Evolutionary conservation across 1,284 basidiomycete species (phyloP).

Genomic region (Pterula multifida): DNA sequence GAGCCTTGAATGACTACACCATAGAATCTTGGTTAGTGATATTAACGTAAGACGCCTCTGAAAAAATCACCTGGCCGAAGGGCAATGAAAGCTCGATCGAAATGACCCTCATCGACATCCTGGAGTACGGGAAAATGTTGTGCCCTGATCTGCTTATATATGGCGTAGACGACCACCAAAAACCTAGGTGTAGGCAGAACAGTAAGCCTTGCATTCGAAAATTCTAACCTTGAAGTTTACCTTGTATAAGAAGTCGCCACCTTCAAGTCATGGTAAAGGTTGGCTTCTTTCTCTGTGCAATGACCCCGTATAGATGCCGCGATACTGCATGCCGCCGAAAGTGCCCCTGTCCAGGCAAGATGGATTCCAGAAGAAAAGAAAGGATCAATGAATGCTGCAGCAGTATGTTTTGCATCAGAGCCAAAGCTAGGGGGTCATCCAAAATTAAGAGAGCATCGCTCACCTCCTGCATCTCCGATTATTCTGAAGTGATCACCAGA

Average conservation of each 20-base stretch:
- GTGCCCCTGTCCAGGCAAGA: conserved; percentile 50
- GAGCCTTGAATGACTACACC: conserved; percentile 61
- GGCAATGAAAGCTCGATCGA: conserved; percentile 52
- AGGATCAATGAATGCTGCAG: conserved; percentile 58
- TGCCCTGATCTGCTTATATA: conserved; percentile 60
- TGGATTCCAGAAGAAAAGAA: conserved; percentile 66
- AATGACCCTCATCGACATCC: conserved; percentile 55
- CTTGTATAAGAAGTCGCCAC: conserved; percentile 52
- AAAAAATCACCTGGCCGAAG: conserved; percentile 40
- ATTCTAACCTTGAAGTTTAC: conserved; percentile 16
- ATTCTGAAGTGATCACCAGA: conserved; percentile 49
- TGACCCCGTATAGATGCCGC: conserved; percentile 47
- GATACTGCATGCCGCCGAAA: conserved; percentile 53
- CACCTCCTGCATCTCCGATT: conserved; percentile 65
- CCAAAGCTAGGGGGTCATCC: conserved; percentile 10
- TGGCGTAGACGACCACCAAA: conserved; percentile 61
- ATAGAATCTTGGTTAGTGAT: conserved; percentile 3
- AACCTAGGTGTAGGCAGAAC: conserved; percentile 29
- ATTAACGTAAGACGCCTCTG: not conserved
- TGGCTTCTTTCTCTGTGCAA: conserved; percentile 39
- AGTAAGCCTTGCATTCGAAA: not conserved
- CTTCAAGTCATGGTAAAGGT: conserved; percentile 45
- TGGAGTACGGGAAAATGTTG: conserved; percentile 43
- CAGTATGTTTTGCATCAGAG: too few species aligned
- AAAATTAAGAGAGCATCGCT: not conserved